Conservation (phyloP, 1,139 yeast species). For the Suhomyces guaymorum region DNA sequence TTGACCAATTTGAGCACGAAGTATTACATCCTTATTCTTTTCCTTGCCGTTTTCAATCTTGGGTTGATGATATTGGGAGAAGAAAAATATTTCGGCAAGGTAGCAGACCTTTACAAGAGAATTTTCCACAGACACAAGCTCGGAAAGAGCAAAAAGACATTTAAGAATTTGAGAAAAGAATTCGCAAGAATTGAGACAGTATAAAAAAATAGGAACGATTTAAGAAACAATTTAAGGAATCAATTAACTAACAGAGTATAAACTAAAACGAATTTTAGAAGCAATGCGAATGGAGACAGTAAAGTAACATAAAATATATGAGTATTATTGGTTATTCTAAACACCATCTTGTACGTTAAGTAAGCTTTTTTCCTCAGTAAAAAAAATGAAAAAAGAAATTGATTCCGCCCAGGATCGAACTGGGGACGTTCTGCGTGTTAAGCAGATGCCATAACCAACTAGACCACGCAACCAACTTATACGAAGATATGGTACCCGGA, state of each 20-base stretch:
- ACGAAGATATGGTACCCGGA: no score
- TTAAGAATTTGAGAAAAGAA: conserved; percentile 38
- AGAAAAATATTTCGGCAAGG: conserved; percentile 26
- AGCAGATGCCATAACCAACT: conserved; percentile 99
- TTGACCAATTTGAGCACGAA: conserved; percentile 57
- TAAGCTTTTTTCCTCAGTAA: no score
- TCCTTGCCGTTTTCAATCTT: conserved; percentile 53
- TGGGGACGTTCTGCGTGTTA: conserved; percentile 99
- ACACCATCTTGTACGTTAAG: no score
- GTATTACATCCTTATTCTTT: conserved; percentile 54
- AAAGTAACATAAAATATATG: no score
- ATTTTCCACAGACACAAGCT: conserved; percentile 20
- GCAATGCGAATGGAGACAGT: no score
- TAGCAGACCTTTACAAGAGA: conserved; percentile 36
- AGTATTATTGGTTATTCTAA: no score
- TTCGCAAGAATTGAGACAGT: conserved; percentile 15
- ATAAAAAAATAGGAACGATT: background rate
- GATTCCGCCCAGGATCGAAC: conserved; percentile 99
- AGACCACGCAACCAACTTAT: conserved; percentile 68
- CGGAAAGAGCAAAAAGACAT: conserved; percentile 39
- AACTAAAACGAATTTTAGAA: no score
- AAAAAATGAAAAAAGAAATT: conserved; percentile 30
- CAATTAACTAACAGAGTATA: no score
- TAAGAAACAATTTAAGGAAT: no score
- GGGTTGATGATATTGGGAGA: conserved; percentile 50